Base-by-base conservation (phyloP, 805 yeast species). In the Pichia heedii region DNA sequence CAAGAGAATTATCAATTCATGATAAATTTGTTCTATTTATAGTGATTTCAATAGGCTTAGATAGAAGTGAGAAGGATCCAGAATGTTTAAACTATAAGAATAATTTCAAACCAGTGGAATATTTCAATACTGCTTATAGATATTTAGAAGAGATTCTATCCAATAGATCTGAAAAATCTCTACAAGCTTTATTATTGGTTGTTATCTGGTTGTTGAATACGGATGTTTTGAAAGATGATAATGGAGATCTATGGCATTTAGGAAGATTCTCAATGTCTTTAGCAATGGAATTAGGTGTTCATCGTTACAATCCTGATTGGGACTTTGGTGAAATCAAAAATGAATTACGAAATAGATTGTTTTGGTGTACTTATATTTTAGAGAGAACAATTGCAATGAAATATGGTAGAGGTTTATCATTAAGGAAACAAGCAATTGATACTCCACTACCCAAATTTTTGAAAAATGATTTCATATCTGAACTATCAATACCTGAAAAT, bases 221-320 rank as follows among this genome's bases (percentile, higher is more conserved):
- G 1, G 50, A 42, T 40, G 50, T 55, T 9, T 30, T 54, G 11
- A 45, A 49, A 22, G 58, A 55, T 37, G 57, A 54, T 40, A 50
- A 50, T 34, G 59, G 59, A 1, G 59, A 55, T 36, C 39, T 55
- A 26, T 55, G 59, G 59, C 52, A 54, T 36, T 34, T 55, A 39
- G 46, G 54, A 20, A 45, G 58, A 29, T 55, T 50, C 38, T 47
- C 53, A 26, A 53, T 55, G 57, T 54, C 59, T 3, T 41, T 55
- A 5, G 59, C 59, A 5, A 54, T 54, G 59, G 59, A 55, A 36
- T 41, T 55, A 35, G 59, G 59, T 11, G 51, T 52, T 10, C 59
- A 55, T 40, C 40, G 59, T 22, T 55, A 39, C 39, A 54, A 54
- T 33, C 57, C 59, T 12, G 51, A 49, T 19, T 55, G 59, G 58